Evolutionary conservation across 2,329 filamentous ascomycete genomes (phyloP).

Genomic region (Hirsutella rhossiliensis): DNA sequence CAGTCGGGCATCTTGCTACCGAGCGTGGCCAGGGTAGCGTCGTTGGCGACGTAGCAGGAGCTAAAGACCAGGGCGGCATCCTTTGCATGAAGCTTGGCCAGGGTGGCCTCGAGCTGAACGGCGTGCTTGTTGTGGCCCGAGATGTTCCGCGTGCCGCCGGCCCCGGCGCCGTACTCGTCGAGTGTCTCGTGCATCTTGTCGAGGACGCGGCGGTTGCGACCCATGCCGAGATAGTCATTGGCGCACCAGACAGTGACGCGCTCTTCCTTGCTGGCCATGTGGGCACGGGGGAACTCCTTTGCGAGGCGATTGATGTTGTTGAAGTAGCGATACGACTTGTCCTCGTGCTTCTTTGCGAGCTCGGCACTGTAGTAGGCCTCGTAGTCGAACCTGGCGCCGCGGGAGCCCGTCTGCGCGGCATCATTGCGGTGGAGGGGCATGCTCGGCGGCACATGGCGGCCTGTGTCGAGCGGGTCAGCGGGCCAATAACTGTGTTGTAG

Average conservation of each 20-base stretch:
- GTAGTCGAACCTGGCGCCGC: slow-evolving; percentile 67
- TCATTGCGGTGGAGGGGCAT: slow-evolving; percentile 5
- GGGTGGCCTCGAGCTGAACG: slow-evolving; percentile 65
- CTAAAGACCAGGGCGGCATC: slow-evolving; percentile 90
- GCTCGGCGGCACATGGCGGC: slow-evolving; percentile 11
- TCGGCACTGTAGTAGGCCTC: slow-evolving; percentile 78
- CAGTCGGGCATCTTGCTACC: slow-evolving; percentile 94
- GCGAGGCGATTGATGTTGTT: slow-evolving; percentile 99
- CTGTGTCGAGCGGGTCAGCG: neutral
- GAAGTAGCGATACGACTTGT: slow-evolving; percentile 99
- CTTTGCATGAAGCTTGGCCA: slow-evolving; percentile 84
- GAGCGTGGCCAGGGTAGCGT: slow-evolving; percentile 91
- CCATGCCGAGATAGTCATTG: slow-evolving; percentile 98
- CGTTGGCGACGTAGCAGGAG: slow-evolving; percentile 97
- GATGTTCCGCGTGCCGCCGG: slow-evolving; percentile 92
- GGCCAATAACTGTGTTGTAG: slow-evolving; percentile 2
- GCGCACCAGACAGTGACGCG: slow-evolving; percentile 97
- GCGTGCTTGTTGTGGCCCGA: slow-evolving; percentile 97
- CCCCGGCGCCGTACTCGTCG: slow-evolving; percentile 88
- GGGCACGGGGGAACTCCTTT: slow-evolving; percentile 88
- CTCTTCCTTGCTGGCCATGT: slow-evolving; percentile 74
- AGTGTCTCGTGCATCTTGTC: slow-evolving; percentile 89
- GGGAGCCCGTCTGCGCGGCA: slow-evolving; percentile 6
- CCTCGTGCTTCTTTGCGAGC: slow-evolving; percentile 97
- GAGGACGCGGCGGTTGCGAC: slow-evolving; percentile 75